phyloP scores from a whole-genome alignment of 2,329 filamentous ascomycete genomes.

The Neonectria punicea region DNA sequence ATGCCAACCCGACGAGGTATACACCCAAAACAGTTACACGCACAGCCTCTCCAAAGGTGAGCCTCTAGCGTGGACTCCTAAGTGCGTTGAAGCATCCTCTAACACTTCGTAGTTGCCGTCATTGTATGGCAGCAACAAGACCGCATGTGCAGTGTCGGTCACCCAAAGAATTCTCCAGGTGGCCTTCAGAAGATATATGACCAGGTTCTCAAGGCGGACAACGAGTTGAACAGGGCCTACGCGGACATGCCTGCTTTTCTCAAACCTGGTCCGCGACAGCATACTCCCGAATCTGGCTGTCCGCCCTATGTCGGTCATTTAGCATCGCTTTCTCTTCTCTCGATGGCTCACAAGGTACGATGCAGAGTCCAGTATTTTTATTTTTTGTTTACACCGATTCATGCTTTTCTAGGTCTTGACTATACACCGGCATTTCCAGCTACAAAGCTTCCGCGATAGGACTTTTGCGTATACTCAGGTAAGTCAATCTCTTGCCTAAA shows the following conservation, averaged over 20 bases:
- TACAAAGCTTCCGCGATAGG: constrained; percentile 15
- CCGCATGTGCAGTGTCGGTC: constrained; percentile 9
- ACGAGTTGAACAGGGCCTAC: constrained; percentile 5
- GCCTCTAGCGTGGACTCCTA: background rate
- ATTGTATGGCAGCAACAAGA: constrained; percentile 20
- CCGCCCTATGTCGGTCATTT: background rate
- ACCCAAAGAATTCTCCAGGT: background rate
- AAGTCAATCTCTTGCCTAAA: background rate
- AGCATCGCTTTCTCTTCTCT: background rate
- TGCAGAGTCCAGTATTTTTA: background rate
- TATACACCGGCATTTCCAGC: constrained; percentile 18
- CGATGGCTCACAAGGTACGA: constrained; percentile 14
- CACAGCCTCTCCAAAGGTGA: background rate
- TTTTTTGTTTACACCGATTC: background rate
- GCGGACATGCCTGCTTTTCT: constrained; percentile 1
- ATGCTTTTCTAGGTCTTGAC: constrained; percentile 4
- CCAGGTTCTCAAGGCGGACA: constrained; percentile 14
- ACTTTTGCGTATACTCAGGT: constrained; percentile 16
- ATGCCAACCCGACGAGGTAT: background rate
- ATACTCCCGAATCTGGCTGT: background rate
- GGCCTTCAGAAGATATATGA: constrained; percentile 11
- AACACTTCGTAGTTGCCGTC: constrained; percentile 5
- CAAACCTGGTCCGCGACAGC: background rate
- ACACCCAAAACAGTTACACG: constrained; percentile 14
- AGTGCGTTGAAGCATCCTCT: background rate